These are phyloP conservation scores for Metschnikowia santaceciliae DNA, from an alignment of 805 yeast genomes.

Conservation along the genomic window DNA sequence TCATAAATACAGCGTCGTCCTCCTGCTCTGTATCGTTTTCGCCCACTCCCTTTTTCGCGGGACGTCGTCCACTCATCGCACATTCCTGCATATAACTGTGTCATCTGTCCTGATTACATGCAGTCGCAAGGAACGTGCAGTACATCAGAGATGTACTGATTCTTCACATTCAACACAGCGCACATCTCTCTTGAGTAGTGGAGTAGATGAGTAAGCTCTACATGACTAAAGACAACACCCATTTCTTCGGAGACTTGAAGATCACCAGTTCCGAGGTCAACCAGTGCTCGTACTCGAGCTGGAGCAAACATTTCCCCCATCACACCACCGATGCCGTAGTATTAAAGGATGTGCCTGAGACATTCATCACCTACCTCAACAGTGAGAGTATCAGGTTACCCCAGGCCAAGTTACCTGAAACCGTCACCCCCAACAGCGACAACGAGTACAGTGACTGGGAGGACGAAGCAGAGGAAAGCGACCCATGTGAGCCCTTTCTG, in stretches of 20 bases:
- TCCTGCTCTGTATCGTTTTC: too few relatives aligned
- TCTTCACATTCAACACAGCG: too few relatives aligned
- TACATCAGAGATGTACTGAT: too few relatives aligned
- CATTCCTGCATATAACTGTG: too few relatives aligned
- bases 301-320: conserved; percentile 27
- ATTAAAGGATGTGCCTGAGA: conserved; percentile 30
- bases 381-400: conserved; percentile 21
- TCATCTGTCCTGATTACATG: too few relatives aligned
- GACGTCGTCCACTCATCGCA: too few relatives aligned
- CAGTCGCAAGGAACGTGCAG: too few relatives aligned
- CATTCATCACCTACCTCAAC: conserved; percentile 31
- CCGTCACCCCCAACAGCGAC: conserved; percentile 39
- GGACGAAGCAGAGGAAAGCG: conserved; percentile 30
- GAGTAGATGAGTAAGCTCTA: neutral
- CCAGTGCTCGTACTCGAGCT: conserved; percentile 32
- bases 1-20: too few relatives aligned
- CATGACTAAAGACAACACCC: conserved; percentile 17
- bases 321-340: conserved; percentile 23
- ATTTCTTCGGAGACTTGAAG: conserved; percentile 27
- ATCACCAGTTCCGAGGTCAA: conserved; percentile 26
- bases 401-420: conserved; percentile 7
- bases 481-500: conserved; percentile 37
- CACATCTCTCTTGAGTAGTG: neutral
- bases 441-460: conserved; percentile 79
- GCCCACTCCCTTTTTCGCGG: too few relatives aligned